Conservation (phyloP, 1,139 yeast genomes). For the Wickerhamiella infanticola region DNA sequence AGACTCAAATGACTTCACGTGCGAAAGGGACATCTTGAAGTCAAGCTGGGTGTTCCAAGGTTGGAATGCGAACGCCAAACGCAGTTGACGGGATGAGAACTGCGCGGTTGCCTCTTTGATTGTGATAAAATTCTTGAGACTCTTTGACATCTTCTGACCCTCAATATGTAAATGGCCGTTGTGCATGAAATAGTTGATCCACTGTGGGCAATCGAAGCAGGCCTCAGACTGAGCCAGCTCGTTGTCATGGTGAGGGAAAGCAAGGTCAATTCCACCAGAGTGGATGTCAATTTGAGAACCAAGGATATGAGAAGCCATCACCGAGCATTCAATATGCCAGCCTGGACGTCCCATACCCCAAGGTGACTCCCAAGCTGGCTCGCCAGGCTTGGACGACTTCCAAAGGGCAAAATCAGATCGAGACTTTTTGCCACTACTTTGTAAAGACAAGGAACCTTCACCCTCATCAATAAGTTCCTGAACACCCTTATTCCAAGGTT, state of each 20-base stretch:
- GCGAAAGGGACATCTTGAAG: constrained; percentile 68
- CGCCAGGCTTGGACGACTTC: constrained; percentile 96
- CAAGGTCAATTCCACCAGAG: constrained; percentile 92
- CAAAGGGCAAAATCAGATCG: constrained; percentile 88
- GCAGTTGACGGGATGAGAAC: constrained; percentile 63
- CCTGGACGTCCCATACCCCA: constrained; percentile 99
- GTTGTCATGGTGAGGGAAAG: constrained; percentile 99
- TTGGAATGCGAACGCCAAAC: constrained; percentile 78
- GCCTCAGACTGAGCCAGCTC: constrained; percentile 97
- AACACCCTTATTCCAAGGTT: constrained; percentile 95
- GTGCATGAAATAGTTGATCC: constrained; percentile 94
- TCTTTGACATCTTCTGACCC: constrained; percentile 96
- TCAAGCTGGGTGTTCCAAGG: constrained; percentile 91
- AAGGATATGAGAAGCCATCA: constrained; percentile 85
- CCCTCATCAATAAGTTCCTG: constrained; percentile 81
- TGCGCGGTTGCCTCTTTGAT: constrained; percentile 72
- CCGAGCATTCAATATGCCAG: constrained; percentile 99
- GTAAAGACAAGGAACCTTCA: constrained; percentile 69
- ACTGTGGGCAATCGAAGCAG: constrained; percentile 70
- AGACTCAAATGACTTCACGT: constrained; percentile 62
- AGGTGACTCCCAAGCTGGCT: constrained; percentile 87
- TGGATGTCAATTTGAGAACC: constrained; percentile 85
- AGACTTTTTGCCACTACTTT: constrained; percentile 43
- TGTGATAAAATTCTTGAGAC: constrained; percentile 86
- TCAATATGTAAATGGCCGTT: constrained; percentile 96